These are phyloP conservation scores for Eimeria falciformis DNA, from an alignment of 169 alveolate species.

Conservation along the genomic window DNA sequence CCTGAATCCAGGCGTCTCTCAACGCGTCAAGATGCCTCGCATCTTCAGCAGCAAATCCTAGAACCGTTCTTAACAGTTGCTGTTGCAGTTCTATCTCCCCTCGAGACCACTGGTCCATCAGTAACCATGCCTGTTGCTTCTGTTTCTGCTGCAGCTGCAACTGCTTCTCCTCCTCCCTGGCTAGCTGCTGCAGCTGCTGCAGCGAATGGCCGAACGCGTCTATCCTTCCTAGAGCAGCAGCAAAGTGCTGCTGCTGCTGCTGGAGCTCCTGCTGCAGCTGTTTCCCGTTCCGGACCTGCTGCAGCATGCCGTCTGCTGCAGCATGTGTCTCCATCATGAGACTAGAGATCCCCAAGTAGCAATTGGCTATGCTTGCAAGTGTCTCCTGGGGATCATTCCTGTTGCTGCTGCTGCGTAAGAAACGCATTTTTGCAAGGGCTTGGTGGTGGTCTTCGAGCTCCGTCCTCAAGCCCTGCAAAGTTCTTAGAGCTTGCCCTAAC, in stretches of 20 bases:
- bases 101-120: constrained; percentile 60
- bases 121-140: constrained; percentile 10
- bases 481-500: constrained; percentile 6
- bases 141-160: constrained; percentile 62
- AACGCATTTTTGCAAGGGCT: constrained; percentile 53
- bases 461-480: constrained; percentile 53
- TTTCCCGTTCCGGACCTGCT: constrained; percentile 42
- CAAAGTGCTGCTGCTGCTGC: constrained; percentile 64
- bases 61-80: constrained; percentile 43
- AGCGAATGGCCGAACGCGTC: constrained; percentile 58
- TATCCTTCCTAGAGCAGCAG: constrained; percentile 54
- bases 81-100: constrained; percentile 57
- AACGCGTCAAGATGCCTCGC: constrained; percentile 52
- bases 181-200: constrained; percentile 65
- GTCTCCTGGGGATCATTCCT: constrained; percentile 20
- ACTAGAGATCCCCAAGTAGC: constrained; percentile 42
- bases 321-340: constrained; percentile 40
- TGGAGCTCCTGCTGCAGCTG: constrained; percentile 61
- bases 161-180: constrained; percentile 61
- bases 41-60: constrained; percentile 51
- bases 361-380: constrained; percentile 1
- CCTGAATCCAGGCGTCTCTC: constrained; percentile 63
- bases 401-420: constrained; percentile 60
- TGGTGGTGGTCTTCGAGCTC: constrained; percentile 66
- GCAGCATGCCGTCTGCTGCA: constrained; percentile 60